Conservation (phyloP, 2,329 filamentous ascomycete genomes). For the Colletotrichum limetticola region DNA sequence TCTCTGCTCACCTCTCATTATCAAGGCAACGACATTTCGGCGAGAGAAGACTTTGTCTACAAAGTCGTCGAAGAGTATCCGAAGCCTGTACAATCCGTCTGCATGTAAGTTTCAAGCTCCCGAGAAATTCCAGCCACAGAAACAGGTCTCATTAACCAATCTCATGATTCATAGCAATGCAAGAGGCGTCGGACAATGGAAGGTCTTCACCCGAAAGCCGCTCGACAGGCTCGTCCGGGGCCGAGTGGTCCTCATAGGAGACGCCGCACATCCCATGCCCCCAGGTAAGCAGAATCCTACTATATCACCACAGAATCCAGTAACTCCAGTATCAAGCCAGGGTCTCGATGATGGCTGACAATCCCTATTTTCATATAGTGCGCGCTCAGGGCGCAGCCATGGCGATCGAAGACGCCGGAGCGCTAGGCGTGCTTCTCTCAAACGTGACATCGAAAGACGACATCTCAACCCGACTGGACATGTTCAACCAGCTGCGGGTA, state of each 20-base stretch:
- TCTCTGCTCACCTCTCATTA: not conserved
- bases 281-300: not conserved
- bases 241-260: not conserved
- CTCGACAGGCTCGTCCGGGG: constrained; percentile 1
- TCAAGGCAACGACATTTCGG: not conserved
- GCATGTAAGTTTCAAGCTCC: not conserved
- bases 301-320: too few relatives aligned
- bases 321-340: too few relatives aligned
- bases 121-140: not conserved
- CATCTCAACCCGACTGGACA: not conserved
- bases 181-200: not conserved
- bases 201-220: not conserved
- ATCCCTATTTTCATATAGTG: not conserved
- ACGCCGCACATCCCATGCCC: constrained; percentile 5
- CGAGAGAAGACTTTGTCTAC: not conserved
- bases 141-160: not conserved
- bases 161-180: not conserved
- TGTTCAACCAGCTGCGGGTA: not conserved
- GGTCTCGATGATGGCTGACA: too few relatives aligned
- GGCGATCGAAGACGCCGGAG: constrained; percentile 5
- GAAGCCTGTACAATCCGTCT: not conserved
- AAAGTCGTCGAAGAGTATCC: not conserved
- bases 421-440: constrained; percentile 1
- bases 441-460: not conserved
- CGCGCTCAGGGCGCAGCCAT: constrained; percentile 5